Base-by-base conservation (phyloP, 257 asterid genomes). In the Solanum etuberosum region DNA sequence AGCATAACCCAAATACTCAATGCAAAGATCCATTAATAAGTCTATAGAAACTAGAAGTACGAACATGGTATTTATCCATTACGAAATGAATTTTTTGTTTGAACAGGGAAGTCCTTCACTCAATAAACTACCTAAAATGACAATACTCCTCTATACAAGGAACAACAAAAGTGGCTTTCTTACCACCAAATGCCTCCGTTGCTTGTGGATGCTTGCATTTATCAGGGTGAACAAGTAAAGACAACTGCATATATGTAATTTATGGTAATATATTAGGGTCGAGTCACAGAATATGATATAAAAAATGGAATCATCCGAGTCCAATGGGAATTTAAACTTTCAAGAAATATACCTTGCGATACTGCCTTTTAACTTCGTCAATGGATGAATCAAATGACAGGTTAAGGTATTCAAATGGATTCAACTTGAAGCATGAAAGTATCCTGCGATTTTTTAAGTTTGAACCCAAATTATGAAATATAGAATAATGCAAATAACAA, bases 171-270 rank as follows among this genome's bases (percentile, higher is more conserved):
- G 68, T 83, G 46, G 76, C 46, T 37, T 67, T 84, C 85, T 92
- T 94, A 97, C 99, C 98, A 88, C 93, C 98, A 91, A 97, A 97
- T 77, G 99, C 99, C 90, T 97, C 99, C 95, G 94, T 97, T 31
- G 99, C 96, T 93, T 95, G 97, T 78, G 99, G 98, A 92, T 97
- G 99, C 85, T 97, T 96, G 91, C 99, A 97, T 88, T 97, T 97
- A 91, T 97, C 99, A 80, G 99, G 99, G 91, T 97, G 99, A 91
- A 97, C 99, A 89, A 97, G 95, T 91, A 97, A 93, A 76, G 99
- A 97, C 86, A 97, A 76, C 99, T 97, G 93, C 85, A 90, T 86
- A 51, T 68, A 76, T 61, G 25, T 67, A 90, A 67, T 61, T 82
- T 81, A 67, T 85, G 87, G 90, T 40, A 90, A 84, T 83, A 74